Percentiles rank a stretch among this genome's conserved stretches.
phyloP scores from a whole-genome alignment of 2,329 filamentous ascomycete species.

The Clonostachys chloroleuca region DNA sequence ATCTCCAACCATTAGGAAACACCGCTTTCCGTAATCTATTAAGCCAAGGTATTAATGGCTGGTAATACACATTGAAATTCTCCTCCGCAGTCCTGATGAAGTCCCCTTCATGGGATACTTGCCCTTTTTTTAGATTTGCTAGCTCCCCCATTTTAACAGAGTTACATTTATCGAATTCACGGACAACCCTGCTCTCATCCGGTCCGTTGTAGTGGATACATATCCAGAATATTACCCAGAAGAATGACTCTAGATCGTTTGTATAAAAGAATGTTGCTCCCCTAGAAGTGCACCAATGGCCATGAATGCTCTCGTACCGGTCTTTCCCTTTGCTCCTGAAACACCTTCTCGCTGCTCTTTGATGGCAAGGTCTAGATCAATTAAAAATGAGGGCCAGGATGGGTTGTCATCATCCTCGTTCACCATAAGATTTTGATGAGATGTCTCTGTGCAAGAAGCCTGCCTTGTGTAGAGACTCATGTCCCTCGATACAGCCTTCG shows the following conservation, averaged over 20 bases:
- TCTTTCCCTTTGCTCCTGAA: slow-evolving; percentile 34
- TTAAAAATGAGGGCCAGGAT: slow-evolving; percentile 31
- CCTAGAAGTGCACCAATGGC: slow-evolving; percentile 34
- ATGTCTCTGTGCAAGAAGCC: slow-evolving; percentile 34
- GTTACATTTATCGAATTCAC: slow-evolving; percentile 28
- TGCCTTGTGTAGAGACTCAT: slow-evolving; percentile 26
- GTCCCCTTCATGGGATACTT: slow-evolving; percentile 11
- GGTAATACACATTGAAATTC: not conserved
- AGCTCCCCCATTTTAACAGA: slow-evolving; percentile 17
- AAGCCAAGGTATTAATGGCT: too few species aligned
- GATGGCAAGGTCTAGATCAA: slow-evolving; percentile 34
- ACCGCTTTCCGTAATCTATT: too few species aligned
- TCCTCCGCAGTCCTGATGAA: slow-evolving; percentile 18
- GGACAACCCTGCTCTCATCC: slow-evolving; percentile 9
- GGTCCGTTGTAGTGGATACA: slow-evolving; percentile 29
- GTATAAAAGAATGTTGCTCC: slow-evolving; percentile 37
- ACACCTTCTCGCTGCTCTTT: slow-evolving; percentile 16
- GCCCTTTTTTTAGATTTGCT: slow-evolving; percentile 11
- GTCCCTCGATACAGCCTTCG: slow-evolving; percentile 27
- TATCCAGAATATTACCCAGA: slow-evolving; percentile 42
- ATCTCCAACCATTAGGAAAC: too few species aligned
- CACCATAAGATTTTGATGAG: slow-evolving; percentile 41
- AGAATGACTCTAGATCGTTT: slow-evolving; percentile 42
- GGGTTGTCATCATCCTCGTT: slow-evolving; percentile 33
- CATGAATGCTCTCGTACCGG: slow-evolving; percentile 39